Evolutionary conservation across 2,329 filamentous ascomycete species (phyloP).

Genomic region (Diplodia mutila): DNA sequence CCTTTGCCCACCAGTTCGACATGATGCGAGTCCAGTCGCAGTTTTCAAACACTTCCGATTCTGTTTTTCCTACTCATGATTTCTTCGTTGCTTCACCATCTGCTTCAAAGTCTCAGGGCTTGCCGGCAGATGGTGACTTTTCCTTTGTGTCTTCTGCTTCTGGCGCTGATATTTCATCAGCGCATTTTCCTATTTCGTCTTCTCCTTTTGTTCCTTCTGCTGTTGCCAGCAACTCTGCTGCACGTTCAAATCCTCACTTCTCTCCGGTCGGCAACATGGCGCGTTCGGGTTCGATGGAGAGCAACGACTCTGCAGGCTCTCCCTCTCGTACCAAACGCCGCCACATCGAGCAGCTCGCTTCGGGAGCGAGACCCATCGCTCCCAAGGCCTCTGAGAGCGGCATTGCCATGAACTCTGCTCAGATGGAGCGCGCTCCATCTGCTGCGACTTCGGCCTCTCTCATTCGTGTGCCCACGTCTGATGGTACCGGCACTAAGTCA

Average conservation of each 20-base stretch:
- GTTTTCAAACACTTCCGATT: constrained; percentile 41
- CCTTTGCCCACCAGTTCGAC: constrained; percentile 46
- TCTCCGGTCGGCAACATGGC: constrained; percentile 14
- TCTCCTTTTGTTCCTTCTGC: constrained; percentile 40
- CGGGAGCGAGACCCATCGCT: constrained; percentile 54
- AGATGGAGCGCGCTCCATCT: constrained; percentile 31
- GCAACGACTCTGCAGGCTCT: constrained; percentile 35
- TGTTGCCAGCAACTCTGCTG: constrained; percentile 32
- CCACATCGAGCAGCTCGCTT: constrained; percentile 54
- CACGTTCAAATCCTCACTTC: constrained; percentile 20
- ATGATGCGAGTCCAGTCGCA: constrained; percentile 52
- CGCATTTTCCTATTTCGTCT: constrained; percentile 36
- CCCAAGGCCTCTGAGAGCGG: constrained; percentile 46
- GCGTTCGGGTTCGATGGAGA: constrained; percentile 36
- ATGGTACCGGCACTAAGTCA: constrained; percentile 48
- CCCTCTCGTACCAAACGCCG: constrained; percentile 46
- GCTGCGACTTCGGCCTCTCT: constrained; percentile 33
- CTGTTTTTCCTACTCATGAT: constrained; percentile 39
- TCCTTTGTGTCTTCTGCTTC: constrained; percentile 26
- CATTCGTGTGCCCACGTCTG: constrained; percentile 28
- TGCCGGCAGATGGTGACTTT: constrained; percentile 25
- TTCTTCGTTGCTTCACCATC: constrained; percentile 29
- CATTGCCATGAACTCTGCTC: background rate
- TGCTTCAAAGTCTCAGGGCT: constrained; percentile 27
- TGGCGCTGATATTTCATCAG: constrained; percentile 28